Percentiles rank a stretch among this genome's conserved stretches.
Conservation (phyloP, 148 eudicot genomes). For the Vaccinium darrowii region DNA sequence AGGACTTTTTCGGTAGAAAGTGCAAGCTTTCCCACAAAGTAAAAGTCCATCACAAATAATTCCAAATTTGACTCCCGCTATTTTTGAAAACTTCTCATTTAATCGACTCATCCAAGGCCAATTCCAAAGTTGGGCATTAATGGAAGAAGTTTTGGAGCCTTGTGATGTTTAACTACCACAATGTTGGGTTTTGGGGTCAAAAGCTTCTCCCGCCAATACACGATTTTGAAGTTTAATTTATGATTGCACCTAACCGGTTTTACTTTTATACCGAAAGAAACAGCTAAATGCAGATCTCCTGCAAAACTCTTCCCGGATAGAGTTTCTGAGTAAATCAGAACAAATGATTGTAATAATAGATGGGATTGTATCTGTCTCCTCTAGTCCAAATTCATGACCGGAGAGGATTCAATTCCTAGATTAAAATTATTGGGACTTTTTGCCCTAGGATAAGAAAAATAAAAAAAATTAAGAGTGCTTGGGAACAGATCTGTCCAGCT, state of each 20-base stretch:
- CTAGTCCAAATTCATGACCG: too few species aligned
- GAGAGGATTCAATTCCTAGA: too few species aligned
- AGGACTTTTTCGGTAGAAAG: neutral
- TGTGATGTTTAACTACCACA: slow-evolving; percentile 9
- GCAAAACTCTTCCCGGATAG: too few species aligned
- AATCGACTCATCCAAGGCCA: neutral
- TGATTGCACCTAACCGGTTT: neutral
- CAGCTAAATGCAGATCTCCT: too few species aligned
- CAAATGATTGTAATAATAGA: too few species aligned
- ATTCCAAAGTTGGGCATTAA: neutral
- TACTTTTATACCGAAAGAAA: too few species aligned
- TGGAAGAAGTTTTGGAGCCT: neutral
- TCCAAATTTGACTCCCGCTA: neutral
- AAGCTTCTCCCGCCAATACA: slow-evolving; percentile 5
- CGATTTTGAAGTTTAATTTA: neutral
- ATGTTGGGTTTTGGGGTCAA: neutral
- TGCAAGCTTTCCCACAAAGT: too few species aligned
- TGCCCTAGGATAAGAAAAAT: neutral
- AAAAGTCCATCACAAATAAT: neutral
- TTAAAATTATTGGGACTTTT: neutral
- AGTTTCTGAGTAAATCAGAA: too few species aligned
- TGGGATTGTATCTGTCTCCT: too few species aligned
- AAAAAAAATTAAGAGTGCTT: neutral
- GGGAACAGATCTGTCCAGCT: neutral
- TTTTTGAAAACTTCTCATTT: neutral